Conservation (phyloP, 139 green algal species). For the Yamagishiella unicocca region DNA sequence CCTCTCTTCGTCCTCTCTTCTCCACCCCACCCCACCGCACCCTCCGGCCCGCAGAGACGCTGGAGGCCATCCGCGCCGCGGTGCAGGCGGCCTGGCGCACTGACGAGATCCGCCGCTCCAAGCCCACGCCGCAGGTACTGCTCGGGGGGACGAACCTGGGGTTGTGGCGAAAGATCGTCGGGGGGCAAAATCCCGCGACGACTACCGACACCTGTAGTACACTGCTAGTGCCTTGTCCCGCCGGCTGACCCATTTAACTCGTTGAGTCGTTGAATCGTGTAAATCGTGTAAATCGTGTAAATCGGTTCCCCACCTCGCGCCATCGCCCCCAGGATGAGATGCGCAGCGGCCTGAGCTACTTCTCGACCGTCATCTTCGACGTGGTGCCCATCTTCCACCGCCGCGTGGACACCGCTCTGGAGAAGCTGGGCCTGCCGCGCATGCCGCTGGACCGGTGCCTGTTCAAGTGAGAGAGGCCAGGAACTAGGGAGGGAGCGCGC, state of each 20-base stretch:
- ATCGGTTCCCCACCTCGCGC: too few relatives aligned
- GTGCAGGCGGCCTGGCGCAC: slow-evolving; percentile 94
- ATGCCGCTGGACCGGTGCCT: slow-evolving; percentile 82
- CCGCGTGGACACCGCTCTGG: slow-evolving; percentile 84
- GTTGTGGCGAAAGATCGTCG: neutral
- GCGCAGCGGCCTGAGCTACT: slow-evolving; percentile 92
- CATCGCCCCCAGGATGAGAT: slow-evolving; percentile 89
- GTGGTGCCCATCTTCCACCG: slow-evolving; percentile 72
- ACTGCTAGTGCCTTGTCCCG: too few relatives aligned
- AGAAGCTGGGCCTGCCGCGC: slow-evolving; percentile 85
- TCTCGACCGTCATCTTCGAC: slow-evolving; percentile 93
- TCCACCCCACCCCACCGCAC: neutral
- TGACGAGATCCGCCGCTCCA: slow-evolving; percentile 94
- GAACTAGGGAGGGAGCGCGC: neutral
- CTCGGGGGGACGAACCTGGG: neutral
- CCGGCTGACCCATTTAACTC: too few relatives aligned
- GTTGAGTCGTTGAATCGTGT: too few relatives aligned
- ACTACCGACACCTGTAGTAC: too few relatives aligned
- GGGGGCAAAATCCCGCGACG: too few relatives aligned
- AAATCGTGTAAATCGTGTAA: too few relatives aligned
- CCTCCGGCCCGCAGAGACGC: slow-evolving; percentile 28
- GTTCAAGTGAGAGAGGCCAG: slow-evolving; percentile 52
- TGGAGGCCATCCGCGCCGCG: slow-evolving; percentile 80
- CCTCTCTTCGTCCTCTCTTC: neutral
- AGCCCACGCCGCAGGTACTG: slow-evolving; percentile 87